Percentiles rank a stretch among this genome's conserved stretches.
Conservation (phyloP, 495 filamentous ascomycete genomes). For the Penicillium ucsense region DNA sequence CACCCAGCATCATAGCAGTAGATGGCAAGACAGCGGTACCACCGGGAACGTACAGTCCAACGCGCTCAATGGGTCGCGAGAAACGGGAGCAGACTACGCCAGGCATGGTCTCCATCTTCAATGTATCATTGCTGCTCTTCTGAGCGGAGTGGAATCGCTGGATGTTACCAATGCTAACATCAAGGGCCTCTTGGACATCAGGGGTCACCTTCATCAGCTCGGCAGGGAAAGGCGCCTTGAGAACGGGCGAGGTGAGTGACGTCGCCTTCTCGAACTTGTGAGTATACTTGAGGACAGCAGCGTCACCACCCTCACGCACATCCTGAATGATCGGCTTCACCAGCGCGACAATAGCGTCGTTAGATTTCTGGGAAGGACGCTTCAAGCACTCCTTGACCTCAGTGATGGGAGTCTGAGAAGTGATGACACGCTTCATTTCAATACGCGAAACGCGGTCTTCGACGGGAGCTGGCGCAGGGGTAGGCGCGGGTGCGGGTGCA, state of each 20-base stretch:
- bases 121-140: conserved; percentile 58
- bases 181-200: conserved; percentile 84
- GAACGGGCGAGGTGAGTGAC: conserved; percentile 75
- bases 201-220: conserved; percentile 73
- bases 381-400: conserved; percentile 63
- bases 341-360: conserved; percentile 79
- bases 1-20: conserved; percentile 94
- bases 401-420: conserved; percentile 45
- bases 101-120: conserved; percentile 92
- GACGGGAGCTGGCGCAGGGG: conserved; percentile 28
- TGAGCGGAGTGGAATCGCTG: conserved; percentile 87
- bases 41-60: conserved; percentile 90
- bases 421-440: conserved; percentile 69
- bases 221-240: conserved; percentile 77
- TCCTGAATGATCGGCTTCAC: conserved; percentile 85
- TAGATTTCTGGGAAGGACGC: conserved; percentile 85
- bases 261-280: conserved; percentile 96
- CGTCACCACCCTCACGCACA: conserved; percentile 71
- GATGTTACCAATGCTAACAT: conserved; percentile 89
- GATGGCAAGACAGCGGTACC: conserved; percentile 93
- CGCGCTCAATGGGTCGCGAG: conserved; percentile 81
- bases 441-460: conserved; percentile 55
- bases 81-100: conserved; percentile 92
- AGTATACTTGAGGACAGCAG: conserved; percentile 80
- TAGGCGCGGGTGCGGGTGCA: conserved; percentile 33